Evolutionary conservation across 2,329 filamentous ascomycete genomes (phyloP), one percentile per base, ranked within the genome.

Genomic region (Fusarium sp.): DNA sequence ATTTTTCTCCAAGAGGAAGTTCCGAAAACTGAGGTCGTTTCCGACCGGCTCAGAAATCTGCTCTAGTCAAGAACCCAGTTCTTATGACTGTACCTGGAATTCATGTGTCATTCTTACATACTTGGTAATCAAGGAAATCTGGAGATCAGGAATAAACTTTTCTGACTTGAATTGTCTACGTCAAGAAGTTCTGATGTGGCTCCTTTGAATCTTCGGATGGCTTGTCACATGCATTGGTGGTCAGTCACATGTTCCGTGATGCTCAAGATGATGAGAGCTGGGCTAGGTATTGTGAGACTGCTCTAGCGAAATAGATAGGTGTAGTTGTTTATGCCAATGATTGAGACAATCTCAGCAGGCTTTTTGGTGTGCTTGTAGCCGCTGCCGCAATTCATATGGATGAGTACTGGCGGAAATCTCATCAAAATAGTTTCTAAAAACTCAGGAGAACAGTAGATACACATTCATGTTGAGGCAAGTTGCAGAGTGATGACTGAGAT

Each of bases 81-180:
- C 43, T 23, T 44, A 44, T 35, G 49, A 50, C 47, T 38, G 10
- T 53, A 53, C 65, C 52, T 43, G 32, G 59, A 65, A 69, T 63
- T 42, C 25, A 67, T 69, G 67, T 69, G 65, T 69, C 67, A 71
- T 71, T 67, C 38, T 52, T 37, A 30, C 49, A 43, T 61, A 58
- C 42, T 13, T 35, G 19, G n/a, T 25, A 28, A 37, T 11, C 42
- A 28, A 25, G 32, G 13, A 28, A 58, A 32, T 21, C 42, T 16
- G 38, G 46, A 49, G 18, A 16, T 28, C 32, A 19, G 8, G 10
- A 46, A 67, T 46, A 59, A 62, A 47, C 35, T 38, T 47, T 53
- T 56, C 43, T 58, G 49, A 40, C 30, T 40, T 44, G 30, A 32
- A 46, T 46, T 59, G 8, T 25, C 37, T 35, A 72, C 33, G 47